Conservation (phyloP, 345 rosid species). For the Linum usitatissimum region DNA sequence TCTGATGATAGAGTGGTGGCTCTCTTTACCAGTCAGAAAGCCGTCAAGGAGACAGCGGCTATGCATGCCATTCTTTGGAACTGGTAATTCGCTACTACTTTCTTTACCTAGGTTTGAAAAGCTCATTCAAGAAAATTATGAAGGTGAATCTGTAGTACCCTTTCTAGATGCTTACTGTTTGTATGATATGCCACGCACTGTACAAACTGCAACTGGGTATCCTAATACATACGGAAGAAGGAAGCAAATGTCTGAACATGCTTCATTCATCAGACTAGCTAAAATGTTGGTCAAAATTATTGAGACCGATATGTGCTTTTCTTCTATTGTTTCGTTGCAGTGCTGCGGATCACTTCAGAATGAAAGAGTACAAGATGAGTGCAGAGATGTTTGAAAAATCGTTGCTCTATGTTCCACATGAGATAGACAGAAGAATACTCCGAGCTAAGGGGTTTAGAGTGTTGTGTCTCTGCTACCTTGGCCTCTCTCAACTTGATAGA, state of each 20-base stretch:
- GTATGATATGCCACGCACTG: not conserved
- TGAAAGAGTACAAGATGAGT: constrained; percentile 65
- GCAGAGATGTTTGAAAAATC: constrained; percentile 93
- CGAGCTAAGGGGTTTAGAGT: constrained; percentile 95
- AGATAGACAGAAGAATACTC: constrained; percentile 50
- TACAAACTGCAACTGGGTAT: no score
- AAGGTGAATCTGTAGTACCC: not conserved
- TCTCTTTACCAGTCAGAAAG: constrained; percentile 48
- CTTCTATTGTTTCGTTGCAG: constrained; percentile 23
- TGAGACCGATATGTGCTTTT: not conserved
- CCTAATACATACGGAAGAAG: no score
- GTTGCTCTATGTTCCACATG: constrained; percentile 72
- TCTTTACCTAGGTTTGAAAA: not conserved
- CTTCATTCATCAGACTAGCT: no score
- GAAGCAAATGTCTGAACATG: not conserved
- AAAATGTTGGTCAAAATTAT: not conserved
- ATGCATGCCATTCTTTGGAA: constrained; percentile 91
- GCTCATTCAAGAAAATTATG: not conserved
- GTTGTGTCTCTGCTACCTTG: constrained; percentile 84
- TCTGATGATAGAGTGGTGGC: constrained; percentile 78
- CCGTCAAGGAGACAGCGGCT: constrained; percentile 54
- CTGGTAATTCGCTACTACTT: constrained; percentile 31
- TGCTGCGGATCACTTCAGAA: constrained; percentile 62
- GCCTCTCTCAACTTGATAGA: constrained; percentile 65
- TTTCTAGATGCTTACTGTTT: constrained; percentile 1